These are phyloP conservation scores for Harrya chromipes DNA, from an alignment of 768 basidiomycete species.

Conservation along the genomic window DNA sequence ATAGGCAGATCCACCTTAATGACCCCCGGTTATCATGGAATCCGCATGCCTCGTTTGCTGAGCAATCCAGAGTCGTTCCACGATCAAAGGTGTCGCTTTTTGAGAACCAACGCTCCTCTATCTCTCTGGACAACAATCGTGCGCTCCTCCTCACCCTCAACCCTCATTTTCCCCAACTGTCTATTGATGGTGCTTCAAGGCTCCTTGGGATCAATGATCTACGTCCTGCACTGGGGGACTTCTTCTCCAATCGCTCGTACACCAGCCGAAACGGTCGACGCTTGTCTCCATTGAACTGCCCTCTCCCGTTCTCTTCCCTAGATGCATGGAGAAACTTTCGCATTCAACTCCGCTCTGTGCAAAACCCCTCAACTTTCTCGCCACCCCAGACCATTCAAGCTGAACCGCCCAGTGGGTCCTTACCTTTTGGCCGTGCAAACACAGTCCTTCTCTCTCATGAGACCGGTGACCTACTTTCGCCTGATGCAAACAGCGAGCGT, in stretches of 20 bases:
- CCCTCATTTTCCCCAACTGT: neutral
- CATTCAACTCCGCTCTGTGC: slow-evolving; percentile 2
- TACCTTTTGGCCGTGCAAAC: slow-evolving; percentile 4
- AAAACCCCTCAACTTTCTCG: neutral
- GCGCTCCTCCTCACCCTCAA: neutral
- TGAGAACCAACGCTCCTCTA: neutral
- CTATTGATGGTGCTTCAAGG: neutral
- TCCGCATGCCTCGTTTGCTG: too few species aligned
- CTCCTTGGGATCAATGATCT: slow-evolving; percentile 1
- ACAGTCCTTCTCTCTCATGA: slow-evolving; percentile 5
- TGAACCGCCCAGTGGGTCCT: neutral
- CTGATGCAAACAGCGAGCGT: too few species aligned
- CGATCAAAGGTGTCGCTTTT: neutral
- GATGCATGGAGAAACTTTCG: slow-evolving; percentile 3
- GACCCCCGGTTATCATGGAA: too few species aligned
- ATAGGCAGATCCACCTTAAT: neutral
- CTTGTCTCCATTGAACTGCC: neutral
- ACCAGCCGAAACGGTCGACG: neutral
- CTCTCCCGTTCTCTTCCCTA: neutral
- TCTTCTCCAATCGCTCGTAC: neutral
- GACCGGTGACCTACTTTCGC: slow-evolving; percentile 1
- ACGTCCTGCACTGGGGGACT: slow-evolving; percentile 3
- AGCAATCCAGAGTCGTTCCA: too few species aligned
- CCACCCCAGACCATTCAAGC: slow-evolving; percentile 12
- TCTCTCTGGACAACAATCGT: neutral